Evolutionary conservation across 2,329 filamentous ascomycete genomes (phyloP).

Genomic region (Aureobasidium sp.): DNA sequence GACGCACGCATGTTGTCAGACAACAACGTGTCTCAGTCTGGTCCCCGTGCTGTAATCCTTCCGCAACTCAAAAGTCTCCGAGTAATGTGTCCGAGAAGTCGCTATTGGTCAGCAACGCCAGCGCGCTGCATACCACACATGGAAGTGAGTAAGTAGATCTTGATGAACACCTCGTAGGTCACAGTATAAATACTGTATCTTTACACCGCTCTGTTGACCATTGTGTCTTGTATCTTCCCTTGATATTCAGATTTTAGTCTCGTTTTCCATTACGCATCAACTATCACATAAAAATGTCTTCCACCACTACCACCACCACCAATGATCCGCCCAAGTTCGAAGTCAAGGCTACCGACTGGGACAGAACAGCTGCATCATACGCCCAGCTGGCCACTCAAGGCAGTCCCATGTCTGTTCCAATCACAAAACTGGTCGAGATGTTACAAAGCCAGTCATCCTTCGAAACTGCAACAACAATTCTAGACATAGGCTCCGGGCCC

Average conservation of each 20-base stretch:
- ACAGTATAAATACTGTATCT: not conserved
- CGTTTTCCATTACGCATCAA: too few species aligned
- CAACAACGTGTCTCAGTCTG: not conserved
- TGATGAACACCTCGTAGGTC: not conserved
- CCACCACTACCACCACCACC: not conserved
- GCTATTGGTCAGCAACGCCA: not conserved
- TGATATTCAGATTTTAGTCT: too few species aligned
- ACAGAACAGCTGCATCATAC: not conserved
- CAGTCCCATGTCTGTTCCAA: slow-evolving; percentile 17
- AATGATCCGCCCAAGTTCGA: not conserved
- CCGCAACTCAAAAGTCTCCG: not conserved
- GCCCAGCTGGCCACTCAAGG: not conserved
- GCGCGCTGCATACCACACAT: not conserved
- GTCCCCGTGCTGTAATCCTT: not conserved
- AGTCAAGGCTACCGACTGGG: not conserved
- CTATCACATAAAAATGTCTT: not conserved
- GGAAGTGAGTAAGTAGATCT: not conserved
- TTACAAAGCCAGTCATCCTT: slow-evolving; percentile 24
- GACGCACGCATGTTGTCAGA: not conserved
- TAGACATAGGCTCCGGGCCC: slow-evolving; percentile 30
- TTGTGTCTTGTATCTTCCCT: too few species aligned
- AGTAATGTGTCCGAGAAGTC: slow-evolving; percentile 7
- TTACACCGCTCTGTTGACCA: too few species aligned
- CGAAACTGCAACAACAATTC: slow-evolving; percentile 24
- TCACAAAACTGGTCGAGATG: slow-evolving; percentile 22